Evolutionary conservation across 495 filamentous ascomycete species (phyloP), one percentile per base, ranked within the genome.

Genomic region (Hypoxylon fuscum): DNA sequence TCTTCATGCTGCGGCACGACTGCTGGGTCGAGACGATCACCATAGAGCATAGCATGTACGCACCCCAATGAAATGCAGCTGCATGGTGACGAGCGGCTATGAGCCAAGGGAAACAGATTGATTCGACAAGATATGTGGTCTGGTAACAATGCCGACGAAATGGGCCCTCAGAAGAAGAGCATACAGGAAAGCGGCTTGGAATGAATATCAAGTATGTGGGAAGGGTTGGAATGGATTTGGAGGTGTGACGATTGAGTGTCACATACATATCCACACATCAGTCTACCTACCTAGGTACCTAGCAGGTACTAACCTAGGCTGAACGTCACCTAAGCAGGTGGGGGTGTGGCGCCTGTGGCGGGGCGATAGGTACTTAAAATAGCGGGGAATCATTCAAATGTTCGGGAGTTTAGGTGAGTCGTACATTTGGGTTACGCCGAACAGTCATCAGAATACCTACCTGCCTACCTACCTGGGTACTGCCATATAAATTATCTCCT

Each of bases 11-110:
- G n/a, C 20, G 59, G 61, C 49, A 63, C 52, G 50, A 48, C 46
- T 12, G 14, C 54, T 40, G 32, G 45, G n/a, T 32, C 8, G 25
- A 56, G 25, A 32, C 32, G 12, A 50, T 44, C 34, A 52, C 42
- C 46, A 31, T 40, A 40, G 40, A 52, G 40, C 46, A 31, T 40
- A 40, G 32, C 34, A 51, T 63, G 48, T 32, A 62, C 87, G 59
- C 87, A 96, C 93, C 56, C 92, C 93, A 68, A 96, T 91, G 78
- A 96, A 97, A 78, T 90, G 85, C 68, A 98, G 80, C 86, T 96
- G 96, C 94, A 97, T 97, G 74, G 55, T 87, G 79, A 73, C 75
- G 31, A 45, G 31, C 61, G 29, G 27, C 14, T 60, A 46, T 29
- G 40, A 45, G 46, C 25, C 25, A 25, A 40, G 3, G 3, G 47